Percentiles rank a stretch among this genome's conserved stretches.
These are phyloP conservation scores for Endothia cerciana DNA, from an alignment of 2,329 filamentous ascomycete genomes.

Conservation along the genomic window DNA sequence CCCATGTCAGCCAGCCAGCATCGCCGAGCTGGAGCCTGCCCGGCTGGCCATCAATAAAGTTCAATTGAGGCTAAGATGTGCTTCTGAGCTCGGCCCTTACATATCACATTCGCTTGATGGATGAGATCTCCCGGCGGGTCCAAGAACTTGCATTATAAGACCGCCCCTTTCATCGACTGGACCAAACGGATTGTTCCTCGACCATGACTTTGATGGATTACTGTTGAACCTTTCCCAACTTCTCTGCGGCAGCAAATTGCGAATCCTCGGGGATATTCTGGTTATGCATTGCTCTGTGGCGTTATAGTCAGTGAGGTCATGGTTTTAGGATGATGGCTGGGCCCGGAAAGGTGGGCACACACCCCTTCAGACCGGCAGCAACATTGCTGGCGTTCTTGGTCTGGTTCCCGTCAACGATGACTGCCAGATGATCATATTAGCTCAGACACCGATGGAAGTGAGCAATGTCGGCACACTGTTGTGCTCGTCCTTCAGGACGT, in stretches of 20 bases:
- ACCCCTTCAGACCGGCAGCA: conserved; percentile 56
- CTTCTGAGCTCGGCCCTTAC: not conserved
- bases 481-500: conserved; percentile 56
- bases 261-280: conserved; percentile 60
- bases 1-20: not conserved
- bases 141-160: not conserved
- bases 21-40: not conserved
- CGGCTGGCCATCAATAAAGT: too few species aligned
- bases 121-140: not conserved
- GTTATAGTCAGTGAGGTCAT: conserved; percentile 31
- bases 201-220: conserved; percentile 3
- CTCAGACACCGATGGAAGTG: conserved; percentile 31
- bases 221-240: conserved; percentile 24
- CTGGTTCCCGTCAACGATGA: conserved; percentile 39
- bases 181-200: not conserved
- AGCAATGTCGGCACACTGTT: conserved; percentile 36
- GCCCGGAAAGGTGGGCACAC: conserved; percentile 36
- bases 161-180: not conserved
- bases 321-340: not conserved
- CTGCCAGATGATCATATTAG: conserved; percentile 30
- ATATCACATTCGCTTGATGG: not conserved
- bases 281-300: conserved; percentile 53
- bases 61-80: too few species aligned
- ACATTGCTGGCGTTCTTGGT: conserved; percentile 60
- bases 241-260: conserved; percentile 42